Base-by-base conservation (phyloP, 805 yeast genomes). In the Candida corydali region DNA sequence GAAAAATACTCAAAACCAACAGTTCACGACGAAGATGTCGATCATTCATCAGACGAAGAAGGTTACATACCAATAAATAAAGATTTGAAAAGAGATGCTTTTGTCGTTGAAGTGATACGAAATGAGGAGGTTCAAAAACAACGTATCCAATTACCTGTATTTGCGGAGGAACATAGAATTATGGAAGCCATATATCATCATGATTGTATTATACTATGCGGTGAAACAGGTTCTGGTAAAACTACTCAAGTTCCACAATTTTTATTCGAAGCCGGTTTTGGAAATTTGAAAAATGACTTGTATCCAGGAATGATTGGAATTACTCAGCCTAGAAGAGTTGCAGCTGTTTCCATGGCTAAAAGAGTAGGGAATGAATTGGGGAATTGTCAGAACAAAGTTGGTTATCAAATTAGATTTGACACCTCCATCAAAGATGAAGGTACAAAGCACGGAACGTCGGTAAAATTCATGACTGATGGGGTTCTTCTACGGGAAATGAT, bases 241-340 rank as follows among this genome's bases (percentile, higher is more conserved):
- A 93, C 98, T 1, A 93, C 99, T 0, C 99, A 93, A 61, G 89
- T 93, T 4, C 98, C 99, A 0, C 99, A 93, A 56, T 93, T 93
- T 52, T 61, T 93, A 30, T 87, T 80, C 53, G 99, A 93, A 60
- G 78, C 95, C 0, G 98, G 98, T 1, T 91, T 82, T 54, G 97
- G 96, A 4, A 70, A 72, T 6, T 64, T 78, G 5, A 78, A 77
- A 6, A 76, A 79, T 9, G 54, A 59, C 14, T 36, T 50, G 11
- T 56, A 57, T 34, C 91, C 96, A 0, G 98, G 98, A 1, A 83
- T 91, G 89, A 86, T 93, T 50, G 98, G 97, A 39, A 72, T 93
- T 17, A 93, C 99, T 0, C 98, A 93, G 61, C 96, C 96, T 2
- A 76, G 96, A 70, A 76, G 96, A 62, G 96, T 86, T 39, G 96